Percentiles rank a stretch among this genome's conserved stretches.
Evolutionary conservation across 805 yeast genomes (phyloP).

Genomic region (Spathaspora sp.): DNA sequence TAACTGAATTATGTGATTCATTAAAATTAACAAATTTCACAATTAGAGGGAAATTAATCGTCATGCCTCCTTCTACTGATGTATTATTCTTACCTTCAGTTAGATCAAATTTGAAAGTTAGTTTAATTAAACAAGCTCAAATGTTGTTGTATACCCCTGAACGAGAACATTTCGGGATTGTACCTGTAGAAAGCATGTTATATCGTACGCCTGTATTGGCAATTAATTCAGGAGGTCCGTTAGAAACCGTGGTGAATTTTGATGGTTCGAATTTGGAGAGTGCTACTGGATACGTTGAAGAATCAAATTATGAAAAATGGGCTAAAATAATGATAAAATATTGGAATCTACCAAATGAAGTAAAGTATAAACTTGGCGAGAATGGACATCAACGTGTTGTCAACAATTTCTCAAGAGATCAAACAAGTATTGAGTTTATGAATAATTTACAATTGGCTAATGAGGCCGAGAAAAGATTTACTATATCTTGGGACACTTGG

Average conservation of each 20-base stretch:
- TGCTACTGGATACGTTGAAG: slow-evolving; percentile 65
- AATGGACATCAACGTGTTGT: slow-evolving; percentile 37
- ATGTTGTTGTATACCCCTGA: slow-evolving; percentile 84
- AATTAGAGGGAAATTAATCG: slow-evolving; percentile 34
- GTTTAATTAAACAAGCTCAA: slow-evolving; percentile 53
- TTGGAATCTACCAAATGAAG: slow-evolving; percentile 19
- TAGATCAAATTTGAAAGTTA: slow-evolving; percentile 57
- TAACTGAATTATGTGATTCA: slow-evolving; percentile 46
- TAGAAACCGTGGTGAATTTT: slow-evolving; percentile 60
- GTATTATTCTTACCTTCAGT: slow-evolving; percentile 82
- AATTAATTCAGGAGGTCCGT: slow-evolving; percentile 87
- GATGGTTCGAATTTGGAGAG: slow-evolving; percentile 19
- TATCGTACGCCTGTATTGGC: slow-evolving; percentile 82
- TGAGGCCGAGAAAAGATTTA: neutral
- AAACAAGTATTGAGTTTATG: slow-evolving; percentile 36
- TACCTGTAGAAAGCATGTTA: slow-evolving; percentile 93
- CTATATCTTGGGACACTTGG: slow-evolving; percentile 6
- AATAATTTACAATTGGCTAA: slow-evolving; percentile 10
- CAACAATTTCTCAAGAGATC: slow-evolving; percentile 40
- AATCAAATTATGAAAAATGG: slow-evolving; percentile 52
- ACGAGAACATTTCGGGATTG: slow-evolving; percentile 95
- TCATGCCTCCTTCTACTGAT: slow-evolving; percentile 34
- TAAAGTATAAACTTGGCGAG: slow-evolving; percentile 23
- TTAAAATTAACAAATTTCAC: slow-evolving; percentile 46
- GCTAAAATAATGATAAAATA: slow-evolving; percentile 43